Base-by-base conservation (phyloP, 768 basidiomycete genomes). In the Macrocybe gigantea region DNA sequence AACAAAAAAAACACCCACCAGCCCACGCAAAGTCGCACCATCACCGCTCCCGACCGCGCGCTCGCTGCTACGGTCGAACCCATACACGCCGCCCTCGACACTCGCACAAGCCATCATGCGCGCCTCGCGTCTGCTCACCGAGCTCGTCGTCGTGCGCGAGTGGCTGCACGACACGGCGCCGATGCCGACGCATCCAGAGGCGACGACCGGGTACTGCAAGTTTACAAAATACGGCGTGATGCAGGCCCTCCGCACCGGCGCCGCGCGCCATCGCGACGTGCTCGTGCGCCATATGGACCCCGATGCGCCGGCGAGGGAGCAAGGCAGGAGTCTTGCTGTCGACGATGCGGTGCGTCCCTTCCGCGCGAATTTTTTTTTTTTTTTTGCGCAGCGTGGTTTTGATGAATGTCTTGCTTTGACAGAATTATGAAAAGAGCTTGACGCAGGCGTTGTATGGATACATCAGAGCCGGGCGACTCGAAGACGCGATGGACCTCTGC, bases 111-210 rank as follows among this genome's bases (percentile, higher is more conserved):
- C 81, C 2, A 78, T 89, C 44, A 76, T 93, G 72, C 65, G 77
- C 41, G 65, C 78, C 3, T 88, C 83, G 0, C 80, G 79, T 0
- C 71, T 84, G 2, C 79, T 92, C 33, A 65, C 78, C 0, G 90
- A 91, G 51, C 86, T 92, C 47, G 72, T 88, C 40, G 81, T 87
- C 38, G 82, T 92, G 6, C 80, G 87, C n/a, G 88, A 92, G 62
- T 93, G 91, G 91, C 72, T 92, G 1, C 87, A 91, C 52, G 86
- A 89, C 37, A 85, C 78, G 0, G 85, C 88, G 0, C 77, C 81
- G 0, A 49, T 71, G n/a, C 77, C 78, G 0, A 64, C 70, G 31
- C 71, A 75, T 38, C 83, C 84, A 1, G 90, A 88, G 56, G 83
- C 85, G 14, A 84, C 82, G 5, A 85, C 81, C 0, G 89, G 87